A percentile compares a stretch with the other conserved stretches of the same genome.
phyloP scores from a whole-genome alignment of 208 protist genomes.

The Leishmania tarentolae region DNA sequence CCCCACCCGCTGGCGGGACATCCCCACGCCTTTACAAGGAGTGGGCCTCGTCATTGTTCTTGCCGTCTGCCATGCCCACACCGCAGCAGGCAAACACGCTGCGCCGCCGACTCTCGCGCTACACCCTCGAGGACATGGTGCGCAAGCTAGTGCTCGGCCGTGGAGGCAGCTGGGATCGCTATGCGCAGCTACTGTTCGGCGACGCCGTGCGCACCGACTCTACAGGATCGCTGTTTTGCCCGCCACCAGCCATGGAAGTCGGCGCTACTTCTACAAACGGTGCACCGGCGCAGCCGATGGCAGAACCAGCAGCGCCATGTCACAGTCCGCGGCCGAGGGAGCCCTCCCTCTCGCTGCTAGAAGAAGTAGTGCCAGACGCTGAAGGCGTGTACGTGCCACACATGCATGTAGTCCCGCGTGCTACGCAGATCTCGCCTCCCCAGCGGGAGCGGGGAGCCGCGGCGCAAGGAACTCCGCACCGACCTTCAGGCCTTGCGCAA shows the following conservation, averaged over 20 bases:
- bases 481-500: background rate
- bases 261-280: background rate
- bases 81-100: constrained; percentile 25
- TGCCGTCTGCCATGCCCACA: constrained; percentile 7
- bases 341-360: constrained; percentile 7
- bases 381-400: background rate
- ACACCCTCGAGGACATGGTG: constrained; percentile 24
- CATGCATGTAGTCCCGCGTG: background rate
- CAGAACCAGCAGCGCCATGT: background rate
- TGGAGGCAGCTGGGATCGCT: constrained; percentile 14
- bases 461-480: background rate
- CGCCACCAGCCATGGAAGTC: background rate
- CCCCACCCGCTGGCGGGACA: constrained; percentile 2
- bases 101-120: constrained; percentile 24
- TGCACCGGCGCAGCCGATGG: background rate
- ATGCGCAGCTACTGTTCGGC: constrained; percentile 18
- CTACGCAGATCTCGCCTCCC: background rate
- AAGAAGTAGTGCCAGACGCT: background rate
- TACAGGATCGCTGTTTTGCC: background rate
- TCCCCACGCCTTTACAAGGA: background rate
- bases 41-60: constrained; percentile 26
- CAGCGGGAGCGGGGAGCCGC: background rate
- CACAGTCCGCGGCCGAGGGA: background rate
- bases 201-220: background rate
- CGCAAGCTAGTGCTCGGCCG: constrained; percentile 31